Evolutionary conservation across 805 yeast species (phyloP).

Genomic region (Starmerella davenportii): DNA sequence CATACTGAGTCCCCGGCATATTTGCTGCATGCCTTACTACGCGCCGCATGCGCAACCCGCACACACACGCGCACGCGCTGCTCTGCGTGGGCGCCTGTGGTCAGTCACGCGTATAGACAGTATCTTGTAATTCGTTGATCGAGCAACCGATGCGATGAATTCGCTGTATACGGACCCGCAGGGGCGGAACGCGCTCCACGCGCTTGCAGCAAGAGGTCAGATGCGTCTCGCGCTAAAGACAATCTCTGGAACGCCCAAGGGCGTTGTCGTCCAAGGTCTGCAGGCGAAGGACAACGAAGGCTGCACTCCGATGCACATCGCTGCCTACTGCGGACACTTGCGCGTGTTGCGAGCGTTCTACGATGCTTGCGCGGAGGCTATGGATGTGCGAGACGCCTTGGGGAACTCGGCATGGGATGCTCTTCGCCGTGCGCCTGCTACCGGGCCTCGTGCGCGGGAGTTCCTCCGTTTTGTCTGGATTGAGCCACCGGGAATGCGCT

Average conservation of each 20-base stretch:
- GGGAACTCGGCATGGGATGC: conserved; percentile 11
- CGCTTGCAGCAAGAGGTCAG: conserved; percentile 14
- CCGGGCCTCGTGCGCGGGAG: conserved; percentile 1
- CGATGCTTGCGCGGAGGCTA: conserved; percentile 12
- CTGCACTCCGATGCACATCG: conserved; percentile 16
- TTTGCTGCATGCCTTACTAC: too few species aligned
- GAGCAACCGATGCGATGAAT: neutral
- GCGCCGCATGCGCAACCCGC: too few species aligned
- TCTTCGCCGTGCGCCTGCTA: conserved; percentile 8
- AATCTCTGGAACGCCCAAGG: conserved; percentile 8
- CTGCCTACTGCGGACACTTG: conserved; percentile 15
- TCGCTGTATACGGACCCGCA: conserved; percentile 5
- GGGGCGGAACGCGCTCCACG: conserved; percentile 16
- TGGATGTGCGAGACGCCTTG: conserved; percentile 7
- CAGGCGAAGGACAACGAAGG: conserved; percentile 13
- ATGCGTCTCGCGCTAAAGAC: conserved; percentile 6
- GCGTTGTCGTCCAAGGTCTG: conserved; percentile 8
- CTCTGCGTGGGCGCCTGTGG: too few species aligned
- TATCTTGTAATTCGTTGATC: neutral
- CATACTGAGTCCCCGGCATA: too few species aligned
- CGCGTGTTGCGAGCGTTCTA: conserved; percentile 9
- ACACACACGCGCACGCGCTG: too few species aligned
- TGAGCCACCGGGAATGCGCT: conserved; percentile 3
- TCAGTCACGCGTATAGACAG: too few species aligned
- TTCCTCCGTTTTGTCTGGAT: conserved; percentile 4